phyloP scores from a whole-genome alignment of 2,329 filamentous ascomycete species.

The Phyllosticta paracitricarpa region DNA sequence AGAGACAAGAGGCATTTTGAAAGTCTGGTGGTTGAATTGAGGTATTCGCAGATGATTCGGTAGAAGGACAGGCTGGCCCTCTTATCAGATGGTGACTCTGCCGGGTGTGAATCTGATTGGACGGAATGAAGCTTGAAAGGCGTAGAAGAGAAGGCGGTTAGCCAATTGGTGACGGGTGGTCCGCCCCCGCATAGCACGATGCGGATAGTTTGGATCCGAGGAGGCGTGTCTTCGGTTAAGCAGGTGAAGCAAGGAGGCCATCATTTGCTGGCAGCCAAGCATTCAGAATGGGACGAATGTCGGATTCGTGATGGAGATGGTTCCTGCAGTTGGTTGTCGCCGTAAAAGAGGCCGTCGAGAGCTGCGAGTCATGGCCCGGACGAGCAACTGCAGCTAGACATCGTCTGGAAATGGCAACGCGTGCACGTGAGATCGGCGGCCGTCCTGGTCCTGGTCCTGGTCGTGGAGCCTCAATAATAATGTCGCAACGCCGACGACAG shows the following conservation, averaged over 20 bases:
- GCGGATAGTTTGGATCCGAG: not conserved
- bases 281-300: not conserved
- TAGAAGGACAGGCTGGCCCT: not conserved
- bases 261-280: not conserved
- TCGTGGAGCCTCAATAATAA: not conserved
- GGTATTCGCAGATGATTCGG: not conserved
- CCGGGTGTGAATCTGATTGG: not conserved
- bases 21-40: not conserved
- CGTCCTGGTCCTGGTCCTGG: not conserved
- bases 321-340: not conserved
- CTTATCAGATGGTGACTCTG: not conserved
- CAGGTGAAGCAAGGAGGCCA: not conserved
- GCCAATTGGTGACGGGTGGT: not conserved
- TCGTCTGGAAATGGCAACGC: not conserved
- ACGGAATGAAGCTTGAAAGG: not conserved
- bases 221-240: not conserved
- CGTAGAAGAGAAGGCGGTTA: not conserved
- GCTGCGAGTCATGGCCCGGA: not conserved
- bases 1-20: constrained; percentile 9
- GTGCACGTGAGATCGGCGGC: constrained; percentile 8
- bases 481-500: not conserved
- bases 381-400: not conserved
- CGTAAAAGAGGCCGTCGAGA: not conserved
- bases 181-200: not conserved
- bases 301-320: not conserved